Evolutionary conservation across 495 filamentous ascomycete genomes (phyloP), one percentile per base, ranked within the genome.

Genomic region (Trypethelium eluteriae): DNA sequence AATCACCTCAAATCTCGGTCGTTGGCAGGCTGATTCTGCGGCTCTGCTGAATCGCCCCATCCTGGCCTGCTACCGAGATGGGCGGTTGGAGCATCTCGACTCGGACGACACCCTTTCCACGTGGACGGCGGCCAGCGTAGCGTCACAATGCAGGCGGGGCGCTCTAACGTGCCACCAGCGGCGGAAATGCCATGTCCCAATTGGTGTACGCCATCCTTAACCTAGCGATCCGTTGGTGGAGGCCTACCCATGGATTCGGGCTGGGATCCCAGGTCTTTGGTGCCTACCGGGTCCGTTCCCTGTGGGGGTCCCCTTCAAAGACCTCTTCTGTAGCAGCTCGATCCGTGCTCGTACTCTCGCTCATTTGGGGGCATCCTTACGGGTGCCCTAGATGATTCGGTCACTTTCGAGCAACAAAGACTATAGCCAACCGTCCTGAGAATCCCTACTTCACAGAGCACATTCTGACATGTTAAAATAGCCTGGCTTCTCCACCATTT

Each of bases 251-350:
- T 36, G 32, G 53, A 18, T 6, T 59, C 32, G 53, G 53, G 53
- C 53, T 59, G 53, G 53, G 53, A 59, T 59, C 53, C 53, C 53
- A 59, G 53, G 53, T 36, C 53, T 59, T 35, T 36, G 53, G 53
- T 59, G 53, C 53, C 11, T 59, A 59, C 53, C 14, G 36, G 53
- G 53, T 35, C 14, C 25, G 25, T 59, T 32, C 53, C 53, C 36
- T 59, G 53, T 59, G 53, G 53, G 53, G 53, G 53, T 59, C 53
- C 5, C 10, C 53, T 59, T 59, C 25, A 36, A 44, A 18, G 53
- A 59, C 53, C 7, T 36, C 32, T 14, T 59, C 53, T 25, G 11
- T 59, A 36, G 53, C 53, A 59, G 53, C 53, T 59, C 6, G 49
- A 36, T 59, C 53, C 53, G 9, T 59, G 53, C 53, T 59, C 53